phyloP scores from a whole-genome alignment of 1,284 basidiomycete species.

The Sporisorium sorghi region DNA sequence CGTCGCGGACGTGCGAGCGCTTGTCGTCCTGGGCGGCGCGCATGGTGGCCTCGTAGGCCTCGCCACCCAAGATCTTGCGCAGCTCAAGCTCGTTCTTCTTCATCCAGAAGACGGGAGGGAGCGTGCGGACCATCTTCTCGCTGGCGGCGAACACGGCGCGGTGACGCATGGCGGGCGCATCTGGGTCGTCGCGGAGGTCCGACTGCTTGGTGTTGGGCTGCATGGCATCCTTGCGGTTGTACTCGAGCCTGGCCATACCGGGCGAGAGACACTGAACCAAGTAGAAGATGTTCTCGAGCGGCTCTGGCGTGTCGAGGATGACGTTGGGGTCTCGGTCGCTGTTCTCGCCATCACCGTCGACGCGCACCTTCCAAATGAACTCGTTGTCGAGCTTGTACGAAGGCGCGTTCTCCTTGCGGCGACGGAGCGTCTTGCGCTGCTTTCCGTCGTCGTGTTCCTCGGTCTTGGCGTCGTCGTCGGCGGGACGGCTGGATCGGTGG shows the following conservation, averaged over 20 bases:
- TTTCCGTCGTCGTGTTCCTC: conserved; percentile 48
- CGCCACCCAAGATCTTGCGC: conserved; percentile 57
- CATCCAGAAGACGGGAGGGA: conserved; percentile 65
- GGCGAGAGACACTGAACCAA: conserved; percentile 62
- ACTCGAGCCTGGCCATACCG: conserved; percentile 58
- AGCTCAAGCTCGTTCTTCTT: conserved; percentile 63
- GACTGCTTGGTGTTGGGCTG: conserved; percentile 62
- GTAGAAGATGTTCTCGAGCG: conserved; percentile 65
- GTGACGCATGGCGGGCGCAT: conserved; percentile 59
- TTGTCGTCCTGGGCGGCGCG: conserved; percentile 49
- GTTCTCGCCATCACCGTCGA: conserved; percentile 60
- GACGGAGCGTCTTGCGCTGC: conserved; percentile 56
- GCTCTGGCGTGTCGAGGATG: conserved; percentile 60
- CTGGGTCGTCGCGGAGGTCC: conserved; percentile 59
- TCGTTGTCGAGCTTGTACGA: conserved; percentile 62
- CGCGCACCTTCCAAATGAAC: conserved; percentile 62
- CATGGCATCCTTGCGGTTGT: conserved; percentile 62
- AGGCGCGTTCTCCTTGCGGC: conserved; percentile 59
- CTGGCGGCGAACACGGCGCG: conserved; percentile 59
- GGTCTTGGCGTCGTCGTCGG: conserved; percentile 44
- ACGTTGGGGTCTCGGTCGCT: conserved; percentile 58
- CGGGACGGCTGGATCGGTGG: conserved; percentile 51
- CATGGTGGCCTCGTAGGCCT: conserved; percentile 59
- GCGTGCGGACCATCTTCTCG: conserved; percentile 59
- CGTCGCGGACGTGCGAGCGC: conserved; percentile 53